Base-by-base conservation (phyloP, 2,329 filamentous ascomycete species). In the Cladosporium halotolerans region DNA sequence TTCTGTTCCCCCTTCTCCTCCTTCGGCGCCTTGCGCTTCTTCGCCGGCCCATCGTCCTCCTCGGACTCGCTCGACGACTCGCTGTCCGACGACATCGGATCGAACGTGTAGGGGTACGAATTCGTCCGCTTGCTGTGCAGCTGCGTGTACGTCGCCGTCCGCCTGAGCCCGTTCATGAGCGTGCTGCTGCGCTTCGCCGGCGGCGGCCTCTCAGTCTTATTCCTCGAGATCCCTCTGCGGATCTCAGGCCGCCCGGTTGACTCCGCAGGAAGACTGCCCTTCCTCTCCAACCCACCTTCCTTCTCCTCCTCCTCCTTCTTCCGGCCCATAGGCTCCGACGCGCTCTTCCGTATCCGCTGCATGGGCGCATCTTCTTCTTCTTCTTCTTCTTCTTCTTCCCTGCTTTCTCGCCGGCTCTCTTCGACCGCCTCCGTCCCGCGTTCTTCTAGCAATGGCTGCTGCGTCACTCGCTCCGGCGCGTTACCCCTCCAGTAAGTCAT, bases 31-130 rank as follows among this genome's bases (percentile, higher is more conserved):
- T 41, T 45, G 11, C 33, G 34, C 18, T 40, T 53, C 14, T 55
- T 50, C 10, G 9, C 39, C 32, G 16, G 32, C n/a, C 6, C 59
- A 18, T 58, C 61, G 8, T 62, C 63, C 19, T 64, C 66, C 34
- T 60, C 61, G 52, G 57, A 67, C 49, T 58, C 65, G 13, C 56
- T 44, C 9, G 39, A 63, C 9, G 38, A 63, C 33, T 63, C 62
- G 4, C 57, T 62, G 34, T 62, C 62, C 38, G 60, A 61, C 8
- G 58, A 60, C 62, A 62, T 59, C 1, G 62, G 60, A 45, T 66
- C 62, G 54, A 66, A 66, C 3, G 45, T 53, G 43, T 64, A 66
- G 10, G 60, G 57, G 43, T 62, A 63, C n/a, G 55, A 54, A 14
- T 50, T 52, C 7, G 42, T 32, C 9, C 45, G 43, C 7, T 44